Evolutionary conservation across 106 monocot species (phyloP), one percentile per base, ranked within the genome.

Genomic region (Amphibolis antarctica): DNA sequence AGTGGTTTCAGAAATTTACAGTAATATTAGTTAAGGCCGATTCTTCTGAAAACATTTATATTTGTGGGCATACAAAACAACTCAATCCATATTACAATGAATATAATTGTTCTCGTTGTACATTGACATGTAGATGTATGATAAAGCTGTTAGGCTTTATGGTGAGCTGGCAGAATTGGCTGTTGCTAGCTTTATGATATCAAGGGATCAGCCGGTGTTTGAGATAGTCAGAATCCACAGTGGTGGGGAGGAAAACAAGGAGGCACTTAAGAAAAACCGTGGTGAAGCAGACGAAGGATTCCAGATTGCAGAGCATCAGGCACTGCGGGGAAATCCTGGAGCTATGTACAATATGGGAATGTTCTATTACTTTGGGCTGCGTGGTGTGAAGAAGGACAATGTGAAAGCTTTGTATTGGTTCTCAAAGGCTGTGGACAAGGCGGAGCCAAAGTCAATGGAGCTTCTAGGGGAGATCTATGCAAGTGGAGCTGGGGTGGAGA

Each of bases 391-490:
- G 58, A 74, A 82, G 25, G 80, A 98, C 60, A 75, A 82, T 27
- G 51, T 28, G 7, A 98, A 87, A 64, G 90, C 96, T 1, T 28
- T 82, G 17, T 30, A 74, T 31, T 98, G 90, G 90, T 91, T 98
- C 53, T 73, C 69, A 0, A 86, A 79, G 74, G 82, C 96, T 0
- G 90, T 80, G 18, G 90, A 86, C 43, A 98, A 87, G 63, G 82
- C 84, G 28, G 96, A 98, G 29, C 82, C 82, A 1, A 80, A 76
- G n/a, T 74, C 90, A 1, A 82, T 87, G 86, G 90, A 91, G 62
- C 68, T 91, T 50, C 80, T 98, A 10, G 96, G 96, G 26, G 96
- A 98, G 75, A 98, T 98, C 4, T 98, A 98, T 79, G 87, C 90
- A 0, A 82, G 96, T 53, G 96, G 90, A 18, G 90, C 90, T 46